phyloP scores from a whole-genome alignment of 2,329 filamentous ascomycete genomes.

The Venturia pyrina region DNA sequence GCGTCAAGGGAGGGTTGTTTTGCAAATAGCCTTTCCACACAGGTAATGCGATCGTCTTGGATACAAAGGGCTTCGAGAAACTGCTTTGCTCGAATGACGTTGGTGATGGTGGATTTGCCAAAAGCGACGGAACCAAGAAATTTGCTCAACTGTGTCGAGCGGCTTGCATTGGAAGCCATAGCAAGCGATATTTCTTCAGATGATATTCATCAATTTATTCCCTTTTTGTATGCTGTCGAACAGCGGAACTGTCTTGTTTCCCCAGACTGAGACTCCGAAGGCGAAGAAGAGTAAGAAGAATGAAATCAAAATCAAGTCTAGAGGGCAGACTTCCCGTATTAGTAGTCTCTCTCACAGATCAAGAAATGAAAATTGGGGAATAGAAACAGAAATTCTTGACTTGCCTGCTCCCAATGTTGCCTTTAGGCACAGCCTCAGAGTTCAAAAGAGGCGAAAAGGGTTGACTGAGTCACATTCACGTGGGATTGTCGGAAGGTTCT shows the following conservation, averaged over 20 bases:
- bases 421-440: background rate
- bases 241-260: background rate
- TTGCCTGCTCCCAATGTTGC: background rate
- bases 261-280: too few relatives aligned
- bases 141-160: background rate
- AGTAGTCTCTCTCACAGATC: background rate
- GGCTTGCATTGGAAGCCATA: background rate
- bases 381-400: background rate
- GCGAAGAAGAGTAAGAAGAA: background rate
- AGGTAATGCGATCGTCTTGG: conserved; percentile 31
- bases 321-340: background rate
- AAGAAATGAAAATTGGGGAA: background rate
- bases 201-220: too few relatives aligned
- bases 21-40: conserved; percentile 32
- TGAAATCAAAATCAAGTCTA: background rate
- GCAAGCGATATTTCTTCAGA: too few relatives aligned
- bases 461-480: too few relatives aligned
- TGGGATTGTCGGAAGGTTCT: too few relatives aligned
- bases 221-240: too few relatives aligned
- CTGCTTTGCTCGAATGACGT: conserved; percentile 22
- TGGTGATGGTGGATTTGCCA: background rate
- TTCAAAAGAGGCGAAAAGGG: background rate
- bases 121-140: conserved; percentile 2
- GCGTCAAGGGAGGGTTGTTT: conserved; percentile 23
- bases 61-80: conserved; percentile 40